These are phyloP conservation scores for Cephaloascus albidus DNA, from an alignment of 805 yeast species.

Conservation along the genomic window DNA sequence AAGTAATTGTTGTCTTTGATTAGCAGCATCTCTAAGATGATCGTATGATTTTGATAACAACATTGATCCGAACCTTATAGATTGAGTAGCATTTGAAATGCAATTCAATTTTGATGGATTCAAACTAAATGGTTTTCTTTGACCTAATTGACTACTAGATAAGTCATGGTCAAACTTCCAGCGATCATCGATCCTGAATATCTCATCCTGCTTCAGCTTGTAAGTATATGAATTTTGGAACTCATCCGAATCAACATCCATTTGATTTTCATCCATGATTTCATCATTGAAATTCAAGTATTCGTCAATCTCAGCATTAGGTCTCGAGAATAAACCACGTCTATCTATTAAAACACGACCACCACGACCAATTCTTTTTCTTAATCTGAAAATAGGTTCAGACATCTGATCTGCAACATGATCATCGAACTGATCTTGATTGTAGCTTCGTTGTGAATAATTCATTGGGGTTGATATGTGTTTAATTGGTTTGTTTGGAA, in stretches of 20 bases:
- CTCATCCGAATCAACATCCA: constrained; percentile 11
- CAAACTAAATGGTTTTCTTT: constrained; percentile 42
- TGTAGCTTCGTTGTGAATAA: neutral
- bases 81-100: constrained; percentile 79
- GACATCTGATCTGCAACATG: too few relatives aligned
- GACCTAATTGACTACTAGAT: constrained; percentile 11
- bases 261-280: constrained; percentile 9
- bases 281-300: constrained; percentile 28
- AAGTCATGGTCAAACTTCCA: constrained; percentile 63
- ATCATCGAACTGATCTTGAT: constrained; percentile 23
- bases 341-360: constrained; percentile 71
- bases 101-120: constrained; percentile 82
- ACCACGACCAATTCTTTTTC: constrained; percentile 69
- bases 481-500: constrained; percentile 38
- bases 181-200: constrained; percentile 42
- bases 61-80: constrained; percentile 89
- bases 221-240: constrained; percentile 4
- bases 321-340: constrained; percentile 36
- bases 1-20: constrained; percentile 47
- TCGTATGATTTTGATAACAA: constrained; percentile 80
- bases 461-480: constrained; percentile 15
- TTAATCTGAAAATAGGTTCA: constrained; percentile 47
- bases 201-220: constrained; percentile 10
- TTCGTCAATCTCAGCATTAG: constrained; percentile 25
- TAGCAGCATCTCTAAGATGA: constrained; percentile 62